phyloP scores from a whole-genome alignment of 441 rosid species.

The Pelargonium exstipulatum region DNA sequence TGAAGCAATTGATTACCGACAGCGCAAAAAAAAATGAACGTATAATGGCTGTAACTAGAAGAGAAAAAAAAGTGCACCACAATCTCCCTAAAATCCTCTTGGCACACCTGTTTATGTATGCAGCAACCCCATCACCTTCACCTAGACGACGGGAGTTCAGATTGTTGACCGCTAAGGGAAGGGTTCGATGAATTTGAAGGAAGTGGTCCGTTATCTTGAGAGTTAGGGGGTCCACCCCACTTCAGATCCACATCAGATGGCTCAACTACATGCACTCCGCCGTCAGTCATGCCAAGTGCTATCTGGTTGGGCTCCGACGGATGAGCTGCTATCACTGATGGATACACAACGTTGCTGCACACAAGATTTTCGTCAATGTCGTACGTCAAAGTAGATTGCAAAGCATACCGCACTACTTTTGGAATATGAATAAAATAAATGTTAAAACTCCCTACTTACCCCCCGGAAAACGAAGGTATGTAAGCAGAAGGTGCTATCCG shows the following conservation, averaged over 20 bases:
- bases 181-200: conserved; percentile 50
- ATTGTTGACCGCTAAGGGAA: conserved; percentile 38
- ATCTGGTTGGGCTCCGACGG: conserved; percentile 52
- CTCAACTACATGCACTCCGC: conserved; percentile 44
- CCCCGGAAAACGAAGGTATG: conserved; percentile 28
- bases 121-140: conserved; percentile 12
- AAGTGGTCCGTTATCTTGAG: conserved; percentile 41
- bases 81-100: conserved; percentile 3
- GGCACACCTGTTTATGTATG: conserved; percentile 17
- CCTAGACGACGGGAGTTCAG: conserved; percentile 37
- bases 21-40: neutral
- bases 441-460: conserved; percentile 25
- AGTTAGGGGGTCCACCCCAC: conserved; percentile 35
- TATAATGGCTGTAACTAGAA: neutral
- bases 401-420: neutral
- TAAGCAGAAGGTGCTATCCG: conserved; percentile 53
- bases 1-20: neutral
- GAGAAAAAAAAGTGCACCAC: neutral
- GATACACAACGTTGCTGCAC: conserved; percentile 28
- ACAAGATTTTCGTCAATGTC: neutral
- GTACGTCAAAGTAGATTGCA: neutral
- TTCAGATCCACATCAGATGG: conserved; percentile 39
- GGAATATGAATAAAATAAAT: neutral
- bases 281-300: conserved; percentile 52
- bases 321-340: conserved; percentile 47